Evolutionary conservation across 2,329 filamentous ascomycete genomes (phyloP), one percentile per base, ranked within the genome.

Genomic region (Xylariomycetidae sp.): DNA sequence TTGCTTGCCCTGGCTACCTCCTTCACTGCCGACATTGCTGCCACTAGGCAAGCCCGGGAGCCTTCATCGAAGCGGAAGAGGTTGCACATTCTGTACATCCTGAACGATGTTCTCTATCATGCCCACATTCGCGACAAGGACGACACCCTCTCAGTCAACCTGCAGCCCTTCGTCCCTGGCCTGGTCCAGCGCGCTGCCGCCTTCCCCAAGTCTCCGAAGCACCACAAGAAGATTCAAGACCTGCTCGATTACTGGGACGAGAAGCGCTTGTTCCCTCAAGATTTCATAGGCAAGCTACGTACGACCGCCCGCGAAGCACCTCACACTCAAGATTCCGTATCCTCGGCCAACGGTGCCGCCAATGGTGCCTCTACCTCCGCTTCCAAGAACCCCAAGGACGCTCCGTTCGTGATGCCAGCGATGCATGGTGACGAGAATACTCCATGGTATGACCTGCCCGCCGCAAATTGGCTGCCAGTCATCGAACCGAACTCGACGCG

Each of bases 391-490:
- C 61, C 70, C 12, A 80, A 74, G 47, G 68, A 80, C 39, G 63
- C 63, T 1, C 82, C 83, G 0, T 90, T 77, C 50, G 59, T 82
- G 18, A 72, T 94, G 57, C 88, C 88, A 14, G 68, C 82, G 2
- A 75, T 73, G 35, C 88, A 94, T 54, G 88, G 88, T 25, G 85
- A 93, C 52, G 61, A 71, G 2, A 72, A 75, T 0, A 77, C 72
- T 4, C 78, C 82, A 0, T 94, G 82, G 74, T 84, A 88, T 59
- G 86, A 94, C 44, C 65, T 93, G 1, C 87, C 87, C 0, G 86
- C 86, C 2, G 82, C 78, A 2, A 90, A 85, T 44, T 81, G 89
- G 67, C 72, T 94, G 29, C 83, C 83, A 4, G 80, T 84, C 35
- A 77, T 94, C 39, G 74, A 83, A 24, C 84, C 82, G 4, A 82